These are phyloP conservation scores for Cochliopodium minus DNA, from an alignment of 208 protist species.

Conservation along the genomic window DNA sequence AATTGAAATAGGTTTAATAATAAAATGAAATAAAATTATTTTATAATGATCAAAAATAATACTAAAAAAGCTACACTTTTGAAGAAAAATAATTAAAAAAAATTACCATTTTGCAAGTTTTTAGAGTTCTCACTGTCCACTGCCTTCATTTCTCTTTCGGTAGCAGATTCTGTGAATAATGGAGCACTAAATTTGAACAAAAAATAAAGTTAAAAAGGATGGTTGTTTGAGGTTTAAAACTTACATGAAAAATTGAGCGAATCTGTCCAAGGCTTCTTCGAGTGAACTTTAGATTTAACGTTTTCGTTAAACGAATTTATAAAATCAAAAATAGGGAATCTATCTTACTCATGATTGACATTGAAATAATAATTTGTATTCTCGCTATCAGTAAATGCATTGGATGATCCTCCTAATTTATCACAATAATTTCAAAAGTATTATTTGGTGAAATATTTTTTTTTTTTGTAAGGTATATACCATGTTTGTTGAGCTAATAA, in stretches of 20 bases:
- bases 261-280: slow-evolving; percentile 59
- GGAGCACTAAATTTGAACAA: slow-evolving; percentile 35
- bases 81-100: no score
- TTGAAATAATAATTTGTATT: slow-evolving; percentile 66
- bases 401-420: slow-evolving; percentile 45
- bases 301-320: no score
- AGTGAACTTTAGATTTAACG: no score
- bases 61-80: no score
- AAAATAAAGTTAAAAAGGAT: not conserved
- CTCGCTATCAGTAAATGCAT: slow-evolving; percentile 54
- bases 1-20: no score
- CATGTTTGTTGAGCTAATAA: slow-evolving; percentile 41
- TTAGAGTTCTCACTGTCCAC: slow-evolving; percentile 75
- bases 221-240: not conserved
- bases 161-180: slow-evolving; percentile 46
- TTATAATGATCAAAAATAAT: no score
- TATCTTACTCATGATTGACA: slow-evolving; percentile 39
- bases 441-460: no score
- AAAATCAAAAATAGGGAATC: no score
- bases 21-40: no score
- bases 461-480: no score
- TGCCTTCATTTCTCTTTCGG: slow-evolving; percentile 62
- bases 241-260: slow-evolving; percentile 64
- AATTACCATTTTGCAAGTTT: slow-evolving; percentile 61
- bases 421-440: slow-evolving; percentile 9